Conservation (phyloP, 2,329 filamentous ascomycete genomes). For the Alternaria infectoria region DNA sequence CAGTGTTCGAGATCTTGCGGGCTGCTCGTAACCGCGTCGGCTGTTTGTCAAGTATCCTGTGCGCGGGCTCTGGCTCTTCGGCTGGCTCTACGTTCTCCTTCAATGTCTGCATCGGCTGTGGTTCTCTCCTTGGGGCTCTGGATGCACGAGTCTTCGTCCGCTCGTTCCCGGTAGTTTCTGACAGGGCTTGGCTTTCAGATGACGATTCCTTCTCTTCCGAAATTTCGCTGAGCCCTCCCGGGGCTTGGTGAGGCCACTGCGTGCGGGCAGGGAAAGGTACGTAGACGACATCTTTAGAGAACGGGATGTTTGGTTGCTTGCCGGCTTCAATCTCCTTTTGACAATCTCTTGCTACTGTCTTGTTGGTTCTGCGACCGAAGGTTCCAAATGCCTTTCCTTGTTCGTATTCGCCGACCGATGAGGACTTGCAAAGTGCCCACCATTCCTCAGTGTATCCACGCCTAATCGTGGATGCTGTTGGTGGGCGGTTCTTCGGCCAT, state of each 20-base stretch:
- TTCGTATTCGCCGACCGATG: conserved; percentile 57
- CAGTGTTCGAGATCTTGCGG: conserved; percentile 46
- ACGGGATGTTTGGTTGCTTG: conserved; percentile 57
- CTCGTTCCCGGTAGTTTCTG: conserved; percentile 57
- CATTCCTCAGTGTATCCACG: conserved; percentile 59
- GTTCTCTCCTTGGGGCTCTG: conserved; percentile 30
- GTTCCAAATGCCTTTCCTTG: conserved; percentile 55
- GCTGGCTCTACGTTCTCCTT: conserved; percentile 48
- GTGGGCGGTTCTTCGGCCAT: conserved; percentile 55
- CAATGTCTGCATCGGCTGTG: conserved; percentile 33
- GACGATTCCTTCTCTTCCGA: conserved; percentile 50
- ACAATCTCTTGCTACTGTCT: conserved; percentile 58
- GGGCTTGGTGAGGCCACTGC: conserved; percentile 44
- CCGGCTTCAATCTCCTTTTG: conserved; percentile 57
- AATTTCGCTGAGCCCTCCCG: conserved; percentile 47
- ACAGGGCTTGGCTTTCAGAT: conserved; percentile 48
- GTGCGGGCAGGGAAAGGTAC: conserved; percentile 52
- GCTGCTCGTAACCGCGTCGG: conserved; percentile 45
- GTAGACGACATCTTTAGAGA: conserved; percentile 57
- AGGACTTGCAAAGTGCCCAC: conserved; percentile 57
- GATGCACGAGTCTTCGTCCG: conserved; percentile 35
- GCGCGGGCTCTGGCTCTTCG: conserved; percentile 33
- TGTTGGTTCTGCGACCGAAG: conserved; percentile 55
- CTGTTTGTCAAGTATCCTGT: conserved; percentile 42
- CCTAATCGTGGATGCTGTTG: conserved; percentile 51